Evolutionary conservation across 371 early-diverging fungal genomes (phyloP).

Genomic region (Dichotomocladium elegans): DNA sequence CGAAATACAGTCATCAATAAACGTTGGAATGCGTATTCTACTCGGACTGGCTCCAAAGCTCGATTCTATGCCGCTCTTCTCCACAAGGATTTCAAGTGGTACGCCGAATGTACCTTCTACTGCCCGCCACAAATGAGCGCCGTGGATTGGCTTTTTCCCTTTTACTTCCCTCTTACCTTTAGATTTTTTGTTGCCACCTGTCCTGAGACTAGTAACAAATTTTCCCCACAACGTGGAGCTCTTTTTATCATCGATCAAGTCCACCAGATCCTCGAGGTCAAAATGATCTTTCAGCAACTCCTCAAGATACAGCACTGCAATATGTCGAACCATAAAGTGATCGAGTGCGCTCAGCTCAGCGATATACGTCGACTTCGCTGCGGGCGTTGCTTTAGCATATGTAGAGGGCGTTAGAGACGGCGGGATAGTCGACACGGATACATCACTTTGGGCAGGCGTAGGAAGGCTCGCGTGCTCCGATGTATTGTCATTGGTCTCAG

Average conservation of each 20-base stretch:
- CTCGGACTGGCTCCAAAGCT: slow-evolving; percentile 76
- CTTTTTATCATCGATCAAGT: slow-evolving; percentile 70
- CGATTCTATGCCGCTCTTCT: slow-evolving; percentile 81
- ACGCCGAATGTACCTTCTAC: slow-evolving; percentile 88
- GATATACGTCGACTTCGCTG: slow-evolving; percentile 57
- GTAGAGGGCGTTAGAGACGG: slow-evolving; percentile 8
- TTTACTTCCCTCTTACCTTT: slow-evolving; percentile 47
- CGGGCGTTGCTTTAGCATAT: slow-evolving; percentile 31
- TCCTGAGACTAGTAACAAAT: slow-evolving; percentile 63
- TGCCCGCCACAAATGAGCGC: too few species aligned
- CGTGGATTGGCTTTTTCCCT: too few species aligned
- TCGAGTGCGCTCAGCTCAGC: slow-evolving; percentile 83
- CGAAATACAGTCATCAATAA: slow-evolving; percentile 80
- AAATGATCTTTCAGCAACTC: slow-evolving; percentile 66
- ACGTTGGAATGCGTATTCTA: slow-evolving; percentile 76
- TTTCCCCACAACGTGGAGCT: slow-evolving; percentile 67
- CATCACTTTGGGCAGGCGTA: not conserved
- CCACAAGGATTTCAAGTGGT: slow-evolving; percentile 78
- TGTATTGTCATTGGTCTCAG: slow-evolving; percentile 10
- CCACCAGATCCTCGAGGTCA: slow-evolving; percentile 66
- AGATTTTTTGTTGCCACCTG: slow-evolving; percentile 56
- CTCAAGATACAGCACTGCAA: slow-evolving; percentile 76
- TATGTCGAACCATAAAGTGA: slow-evolving; percentile 80
- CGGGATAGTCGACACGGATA: not conserved
- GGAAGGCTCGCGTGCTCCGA: not conserved